A percentile compares a stretch with the other conserved stretches of the same genome.
These are phyloP conservation scores for Meyerozyma guilliermondii DNA, from an alignment of 1,139 yeast species.

Conservation along the genomic window DNA sequence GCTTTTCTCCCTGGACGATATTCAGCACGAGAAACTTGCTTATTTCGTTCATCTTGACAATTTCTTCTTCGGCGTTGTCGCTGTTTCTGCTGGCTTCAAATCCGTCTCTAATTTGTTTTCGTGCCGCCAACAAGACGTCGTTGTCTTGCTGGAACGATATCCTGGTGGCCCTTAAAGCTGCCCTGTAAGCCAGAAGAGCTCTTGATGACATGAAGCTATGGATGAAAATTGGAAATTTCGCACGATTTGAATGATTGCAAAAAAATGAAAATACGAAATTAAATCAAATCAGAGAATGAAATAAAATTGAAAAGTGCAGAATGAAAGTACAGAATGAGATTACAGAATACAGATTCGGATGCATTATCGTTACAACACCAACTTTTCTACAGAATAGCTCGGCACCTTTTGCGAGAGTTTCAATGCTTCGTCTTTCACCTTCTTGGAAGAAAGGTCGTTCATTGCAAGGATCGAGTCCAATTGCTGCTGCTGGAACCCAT, in stretches of 20 bases:
- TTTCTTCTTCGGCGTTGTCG: conserved; percentile 45
- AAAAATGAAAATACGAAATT: neutral
- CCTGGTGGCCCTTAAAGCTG: conserved; percentile 65
- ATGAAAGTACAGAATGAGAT: no score
- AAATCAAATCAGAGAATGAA: no score
- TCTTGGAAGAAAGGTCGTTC: conserved; percentile 24
- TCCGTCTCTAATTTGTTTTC: conserved; percentile 58
- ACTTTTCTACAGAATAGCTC: conserved; percentile 47
- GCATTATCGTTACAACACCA: conserved; percentile 27
- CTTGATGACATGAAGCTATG: neutral
- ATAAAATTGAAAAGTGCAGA: no score
- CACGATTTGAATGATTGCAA: neutral
- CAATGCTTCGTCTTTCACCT: conserved; percentile 23
- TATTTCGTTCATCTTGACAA: conserved; percentile 62
- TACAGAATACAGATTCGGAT: neutral
- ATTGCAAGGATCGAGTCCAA: conserved; percentile 38
- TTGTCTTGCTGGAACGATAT: conserved; percentile 47
- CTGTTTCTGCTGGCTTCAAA: conserved; percentile 39
- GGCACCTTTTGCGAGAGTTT: conserved; percentile 40
- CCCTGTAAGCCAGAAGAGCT: conserved; percentile 58
- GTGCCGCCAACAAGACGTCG: conserved; percentile 53
- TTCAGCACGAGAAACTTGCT: conserved; percentile 63
- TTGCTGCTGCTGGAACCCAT: conserved; percentile 22
- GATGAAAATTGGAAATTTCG: neutral
- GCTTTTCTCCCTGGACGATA: conserved; percentile 76